Base-by-base conservation (phyloP, 2,329 filamentous ascomycete genomes). In the Sporothrix dimorphospora region DNA sequence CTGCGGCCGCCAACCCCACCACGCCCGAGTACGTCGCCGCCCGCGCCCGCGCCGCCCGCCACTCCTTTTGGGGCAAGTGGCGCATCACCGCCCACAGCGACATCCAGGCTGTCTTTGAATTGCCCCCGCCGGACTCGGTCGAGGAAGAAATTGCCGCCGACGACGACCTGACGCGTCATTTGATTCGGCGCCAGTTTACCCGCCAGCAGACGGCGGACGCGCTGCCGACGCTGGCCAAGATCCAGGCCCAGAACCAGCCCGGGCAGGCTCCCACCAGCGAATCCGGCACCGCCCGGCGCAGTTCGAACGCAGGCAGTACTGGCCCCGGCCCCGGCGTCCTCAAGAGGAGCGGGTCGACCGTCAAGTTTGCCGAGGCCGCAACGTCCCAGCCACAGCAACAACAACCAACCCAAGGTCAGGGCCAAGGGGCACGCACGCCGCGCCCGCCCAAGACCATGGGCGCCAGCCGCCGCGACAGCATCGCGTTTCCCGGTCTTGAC, bases 81-180 rank as follows among this genome's bases (percentile, higher is more conserved):
- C 85, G 87, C 63, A 88, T 94, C 78, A 91, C 89, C 7, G 89
- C 89, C 9, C 91, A 94, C 78, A 87, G 90, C 24, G 91, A 93
- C 78, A 84, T 94, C 45, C 88, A 91, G 61, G 87, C 90, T 12
- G 92, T 94, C 1, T 94, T 94, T 74, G 89, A 93, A 69, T 85
- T 90, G 34, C 86, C 91, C 53, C 90, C 91, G 5, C 91, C 92
- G 1, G 87, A 91, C 66, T 83, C 83, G 40, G 84, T 89, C 4
- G 82, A 86, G 66, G 81, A 86, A 16, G 87, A 89, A 61, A 89
- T 90, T 55, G 82, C 86, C 0, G 86, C 86, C 4, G 88, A 89
- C 74, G 88, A 90, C 75, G 84, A 88, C 71, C 79, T 90, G 74
- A 88, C 86, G 8, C 85, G 83, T 45, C 86, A 89, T 75, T 81